Base-by-base conservation (phyloP, 148 eudicot species). In the Vaccinium vitisidaea region DNA sequence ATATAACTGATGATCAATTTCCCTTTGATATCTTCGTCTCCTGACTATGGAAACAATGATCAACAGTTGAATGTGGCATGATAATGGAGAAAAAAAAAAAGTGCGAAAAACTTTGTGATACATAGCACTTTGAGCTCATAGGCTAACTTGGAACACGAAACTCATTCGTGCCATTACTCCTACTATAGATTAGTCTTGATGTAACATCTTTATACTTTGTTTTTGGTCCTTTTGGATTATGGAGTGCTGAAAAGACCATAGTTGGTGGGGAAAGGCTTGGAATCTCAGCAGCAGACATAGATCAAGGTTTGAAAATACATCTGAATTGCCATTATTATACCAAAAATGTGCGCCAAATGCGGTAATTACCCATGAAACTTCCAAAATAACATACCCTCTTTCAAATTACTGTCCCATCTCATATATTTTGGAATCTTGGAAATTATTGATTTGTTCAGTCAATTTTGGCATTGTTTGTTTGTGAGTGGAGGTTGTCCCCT, bases 331-430 rank as follows among this genome's bases (percentile, higher is more conserved):
- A 69, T 69, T 30, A 69, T 69, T 30, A 13, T 27, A 27, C 74
- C 30, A 27, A 69, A 77, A 77, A 77, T 61, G 59, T 52, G 59
- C 39, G 59, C 59, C 18, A 13, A 12, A 53, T 77, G 61, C 10
- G 80, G 61, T n/a, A 52, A 52, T 77, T 50, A 14, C 27, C 8
- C 27, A 77, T 75, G 58, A 77, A 23, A 21, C 36, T 49, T n/a
- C 58, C 56, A 50, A 13, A 7, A 77, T 10, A 21, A 4, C 16
- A 23, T n/a, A 11, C 58, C 36, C 80, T 77, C 56, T 78, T 54
- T 43, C 81, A 78, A 78, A 54, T 27, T 78, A 53, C 21, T 78
- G 81, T 54, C 81, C 63, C 81, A 78, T 78, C 81, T 53, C 46
- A 53, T 8, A 78, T 48, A 48, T 76, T 78, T 25, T 19, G 32